phyloP scores from a whole-genome alignment of 176 grass and related monocot genomes.

The Bolboschoenus planiculmis region DNA sequence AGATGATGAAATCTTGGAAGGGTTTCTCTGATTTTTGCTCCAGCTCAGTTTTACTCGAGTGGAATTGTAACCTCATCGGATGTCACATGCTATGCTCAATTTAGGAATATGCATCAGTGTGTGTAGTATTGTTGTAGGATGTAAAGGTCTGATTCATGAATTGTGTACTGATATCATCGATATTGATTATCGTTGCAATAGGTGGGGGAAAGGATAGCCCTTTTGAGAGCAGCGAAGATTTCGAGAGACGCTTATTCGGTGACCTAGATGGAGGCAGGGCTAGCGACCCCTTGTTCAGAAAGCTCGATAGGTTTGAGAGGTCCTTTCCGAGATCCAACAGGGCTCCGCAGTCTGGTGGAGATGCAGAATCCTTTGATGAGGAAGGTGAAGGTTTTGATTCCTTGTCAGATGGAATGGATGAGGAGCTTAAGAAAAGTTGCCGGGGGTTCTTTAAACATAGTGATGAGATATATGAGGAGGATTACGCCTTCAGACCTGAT shows the following conservation, averaged over 20 bases:
- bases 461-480: conserved; percentile 38
- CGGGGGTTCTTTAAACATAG: conserved; percentile 32
- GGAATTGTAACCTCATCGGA: background rate
- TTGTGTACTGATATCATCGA: background rate
- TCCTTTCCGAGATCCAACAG: conserved; percentile 10
- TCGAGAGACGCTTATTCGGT: conserved; percentile 42
- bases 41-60: background rate
- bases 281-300: conserved; percentile 26
- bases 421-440: conserved; percentile 31
- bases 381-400: conserved; percentile 38
- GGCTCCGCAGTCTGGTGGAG: too few species aligned
- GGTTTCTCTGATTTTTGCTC: background rate
- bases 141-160: background rate
- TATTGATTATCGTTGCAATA: background rate
- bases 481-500: conserved; percentile 55
- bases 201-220: conserved; percentile 11
- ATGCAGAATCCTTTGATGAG: background rate
- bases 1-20: background rate
- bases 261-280: background rate
- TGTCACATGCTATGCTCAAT: background rate
- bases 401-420: conserved; percentile 52
- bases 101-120: background rate
- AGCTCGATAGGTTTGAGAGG: conserved; percentile 41
- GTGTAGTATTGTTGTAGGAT: background rate
- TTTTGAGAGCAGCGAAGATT: conserved; percentile 31